A percentile compares a stretch with the other conserved stretches of the same genome.
phyloP scores from a whole-genome alignment of 805 yeast genomes.

The Pichia ethanolica region DNA sequence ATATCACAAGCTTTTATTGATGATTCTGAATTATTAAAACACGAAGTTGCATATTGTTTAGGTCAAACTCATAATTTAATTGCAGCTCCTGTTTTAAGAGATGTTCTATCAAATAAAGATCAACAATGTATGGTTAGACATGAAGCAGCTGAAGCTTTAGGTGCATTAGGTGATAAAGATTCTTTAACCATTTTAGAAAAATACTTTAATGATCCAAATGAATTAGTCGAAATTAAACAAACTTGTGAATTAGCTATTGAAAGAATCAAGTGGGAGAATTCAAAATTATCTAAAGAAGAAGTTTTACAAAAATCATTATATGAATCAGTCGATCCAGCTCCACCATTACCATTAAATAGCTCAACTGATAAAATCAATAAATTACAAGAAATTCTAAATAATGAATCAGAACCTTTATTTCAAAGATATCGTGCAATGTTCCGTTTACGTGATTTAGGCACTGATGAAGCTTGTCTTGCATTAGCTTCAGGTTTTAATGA shows the following conservation, averaged over 20 bases:
- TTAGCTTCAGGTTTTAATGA: constrained; percentile 86
- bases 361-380: constrained; percentile 51
- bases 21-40: constrained; percentile 84
- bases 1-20: constrained; percentile 80
- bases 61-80: constrained; percentile 87
- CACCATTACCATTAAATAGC: constrained; percentile 69
- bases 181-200: constrained; percentile 60
- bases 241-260: constrained; percentile 97
- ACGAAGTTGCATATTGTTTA: constrained; percentile 93
- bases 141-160: constrained; percentile 98
- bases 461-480: constrained; percentile 88
- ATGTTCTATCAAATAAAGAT: constrained; percentile 52
- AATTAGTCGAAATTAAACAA: constrained; percentile 78
- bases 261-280: constrained; percentile 87
- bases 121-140: constrained; percentile 98
- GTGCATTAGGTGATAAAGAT: constrained; percentile 81
- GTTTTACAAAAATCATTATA: constrained; percentile 67
- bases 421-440: constrained; percentile 98
- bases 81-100: constrained; percentile 70
- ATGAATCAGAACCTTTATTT: constrained; percentile 71
- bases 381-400: constrained; percentile 62
- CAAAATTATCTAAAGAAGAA: constrained; percentile 60
- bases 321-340: constrained; percentile 95
- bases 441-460: constrained; percentile 89
- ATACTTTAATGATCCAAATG: constrained; percentile 63